Conservation (phyloP, 2,329 filamentous ascomycete genomes). For the Salinomyces thailandicus region DNA sequence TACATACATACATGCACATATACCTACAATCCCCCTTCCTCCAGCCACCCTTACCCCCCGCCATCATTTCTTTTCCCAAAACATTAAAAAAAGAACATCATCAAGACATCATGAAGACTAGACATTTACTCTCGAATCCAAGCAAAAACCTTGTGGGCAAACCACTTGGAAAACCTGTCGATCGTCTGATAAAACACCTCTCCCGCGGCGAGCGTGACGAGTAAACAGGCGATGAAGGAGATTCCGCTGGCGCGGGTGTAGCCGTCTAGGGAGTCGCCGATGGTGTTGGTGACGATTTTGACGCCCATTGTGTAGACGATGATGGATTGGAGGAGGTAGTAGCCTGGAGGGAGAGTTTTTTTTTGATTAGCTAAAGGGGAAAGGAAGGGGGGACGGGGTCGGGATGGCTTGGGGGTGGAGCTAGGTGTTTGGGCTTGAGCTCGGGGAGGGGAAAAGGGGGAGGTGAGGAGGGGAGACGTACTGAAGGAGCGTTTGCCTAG, state of each 20-base stretch:
- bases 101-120: too few species aligned
- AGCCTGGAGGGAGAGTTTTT: slow-evolving; percentile 24
- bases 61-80: too few species aligned
- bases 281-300: slow-evolving; percentile 32
- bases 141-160: slow-evolving; percentile 10
- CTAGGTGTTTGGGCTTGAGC: too few species aligned
- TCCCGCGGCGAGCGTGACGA: slow-evolving; percentile 11
- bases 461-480: slow-evolving; percentile 25
- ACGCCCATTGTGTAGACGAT: slow-evolving; percentile 35
- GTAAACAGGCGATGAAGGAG: slow-evolving; percentile 11
- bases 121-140: slow-evolving; percentile 13
- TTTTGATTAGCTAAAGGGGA: too few species aligned
- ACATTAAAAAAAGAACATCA: too few species aligned
- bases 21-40: too few species aligned
- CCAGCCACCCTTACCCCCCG: too few species aligned
- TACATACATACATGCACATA: too few species aligned
- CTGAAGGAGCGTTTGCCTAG: slow-evolving; percentile 36
- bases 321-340: slow-evolving; percentile 33
- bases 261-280: slow-evolving; percentile 4
- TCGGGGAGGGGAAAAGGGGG: too few species aligned
- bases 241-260: slow-evolving; percentile 10
- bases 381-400: too few species aligned
- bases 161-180: slow-evolving; percentile 10
- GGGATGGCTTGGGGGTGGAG: too few species aligned
- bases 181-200: slow-evolving; percentile 15